Base-by-base conservation (phyloP, 164 flowering plant genomes). In the Chimonanthus praecox region DNA sequence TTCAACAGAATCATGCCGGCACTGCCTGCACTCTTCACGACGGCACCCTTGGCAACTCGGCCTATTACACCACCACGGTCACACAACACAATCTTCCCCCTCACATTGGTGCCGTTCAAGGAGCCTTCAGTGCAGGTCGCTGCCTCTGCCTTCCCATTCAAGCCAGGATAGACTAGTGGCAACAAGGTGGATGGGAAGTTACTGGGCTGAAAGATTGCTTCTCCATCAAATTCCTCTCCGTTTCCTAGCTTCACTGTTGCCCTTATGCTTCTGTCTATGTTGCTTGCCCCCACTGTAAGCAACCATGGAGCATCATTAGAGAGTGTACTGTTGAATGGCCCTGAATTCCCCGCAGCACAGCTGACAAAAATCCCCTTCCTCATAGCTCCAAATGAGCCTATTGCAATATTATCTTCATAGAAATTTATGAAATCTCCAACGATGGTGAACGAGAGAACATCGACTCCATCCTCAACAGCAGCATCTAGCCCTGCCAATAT, bases 61-160 rank as follows among this genome's bases (percentile, higher is more conserved):
- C 83, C 78, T 58, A 48, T 76, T n/a, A 79, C 78, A 3, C 86
- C 84, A 3, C 83, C 84, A 4, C 84, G 58, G 18, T 83, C 89
- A 58, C 89, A 86, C 10, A 84, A 47, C 33, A 86, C 88, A 5
- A 86, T 77, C 77, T 86, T 84, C 15, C 84, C 86, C 10, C 75
- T 70, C 5, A 81, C 85, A 16, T 49, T 51, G 5, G 71, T 76
- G 11, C 83, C 78, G 50, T 70, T 74, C n/a, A 71, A 62, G 4
- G 72, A 76, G 71, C 85, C 97, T 15, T 85, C 91, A 18, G 91
- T 72, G 73, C 99, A 94, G 76, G 90, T 75, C 0, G 94, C 88
- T 67, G 78, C 84, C 7, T 94, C 90, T 47, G 83, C 87, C 20
- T 84, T 88, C 46, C 72, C 83, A 74, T 92, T 91, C 15, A 83